Evolutionary conservation across 2,329 filamentous ascomycete species (phyloP).

Genomic region (Sordariomycetes sp.): DNA sequence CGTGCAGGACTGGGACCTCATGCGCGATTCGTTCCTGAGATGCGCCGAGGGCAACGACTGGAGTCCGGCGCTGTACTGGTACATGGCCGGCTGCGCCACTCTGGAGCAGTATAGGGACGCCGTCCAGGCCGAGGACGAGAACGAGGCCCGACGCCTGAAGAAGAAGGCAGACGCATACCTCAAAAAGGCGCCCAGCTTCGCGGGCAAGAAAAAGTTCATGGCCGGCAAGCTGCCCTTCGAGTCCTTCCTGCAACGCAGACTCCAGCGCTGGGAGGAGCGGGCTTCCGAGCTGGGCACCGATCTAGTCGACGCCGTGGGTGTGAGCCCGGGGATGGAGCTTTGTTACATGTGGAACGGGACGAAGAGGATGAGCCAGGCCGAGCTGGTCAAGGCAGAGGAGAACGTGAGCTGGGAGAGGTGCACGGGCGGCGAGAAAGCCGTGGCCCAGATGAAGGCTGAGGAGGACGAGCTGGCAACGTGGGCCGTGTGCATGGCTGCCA

Average conservation of each 20-base stretch:
- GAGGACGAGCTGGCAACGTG: constrained; percentile 55
- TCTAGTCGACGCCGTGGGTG: constrained; percentile 71
- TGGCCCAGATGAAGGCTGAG: constrained; percentile 38
- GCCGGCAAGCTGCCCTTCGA: constrained; percentile 85
- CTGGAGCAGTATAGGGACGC: constrained; percentile 71
- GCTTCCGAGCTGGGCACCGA: constrained; percentile 57
- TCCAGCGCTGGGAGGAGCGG: constrained; percentile 79
- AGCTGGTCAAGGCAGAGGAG: constrained; percentile 54
- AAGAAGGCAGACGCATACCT: constrained; percentile 60
- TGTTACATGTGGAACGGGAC: constrained; percentile 87
- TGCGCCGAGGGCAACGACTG: constrained; percentile 81
- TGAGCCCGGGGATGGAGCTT: constrained; percentile 82
- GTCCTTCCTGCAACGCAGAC: constrained; percentile 71
- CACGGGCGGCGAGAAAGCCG: constrained; percentile 31
- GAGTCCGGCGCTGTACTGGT: constrained; percentile 85
- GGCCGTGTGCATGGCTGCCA: constrained; percentile 55
- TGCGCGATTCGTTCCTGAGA: constrained; percentile 63
- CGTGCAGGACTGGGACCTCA: constrained; percentile 65
- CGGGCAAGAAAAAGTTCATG: constrained; percentile 86
- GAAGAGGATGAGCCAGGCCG: constrained; percentile 62
- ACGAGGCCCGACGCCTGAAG: constrained; percentile 47
- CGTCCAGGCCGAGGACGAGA: constrained; percentile 18
- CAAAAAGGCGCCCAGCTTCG: constrained; percentile 59
- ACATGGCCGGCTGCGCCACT: constrained; percentile 70
- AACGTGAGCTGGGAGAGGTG: constrained; percentile 60